Evolutionary conservation across 2,329 filamentous ascomycete species (phyloP).

Genomic region (Calonectria pteridis): DNA sequence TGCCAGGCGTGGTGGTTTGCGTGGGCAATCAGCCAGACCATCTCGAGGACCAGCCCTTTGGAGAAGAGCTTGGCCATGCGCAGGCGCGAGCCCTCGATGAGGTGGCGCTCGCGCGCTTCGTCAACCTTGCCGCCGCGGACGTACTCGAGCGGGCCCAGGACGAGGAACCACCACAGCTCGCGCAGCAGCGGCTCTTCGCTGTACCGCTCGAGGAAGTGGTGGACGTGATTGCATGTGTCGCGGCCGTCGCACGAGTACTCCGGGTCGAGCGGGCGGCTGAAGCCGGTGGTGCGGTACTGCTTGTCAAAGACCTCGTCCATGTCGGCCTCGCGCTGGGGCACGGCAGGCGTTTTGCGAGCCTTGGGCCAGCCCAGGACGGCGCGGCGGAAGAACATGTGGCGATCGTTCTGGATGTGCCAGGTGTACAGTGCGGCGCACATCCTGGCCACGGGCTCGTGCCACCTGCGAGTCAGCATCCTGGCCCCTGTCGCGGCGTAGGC

Average conservation of each 20-base stretch:
- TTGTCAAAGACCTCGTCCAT: conserved; percentile 49
- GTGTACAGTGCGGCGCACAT: conserved; percentile 49
- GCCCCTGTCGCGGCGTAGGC: conserved; percentile 40
- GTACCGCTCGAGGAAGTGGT: conserved; percentile 16
- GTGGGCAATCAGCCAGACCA: conserved; percentile 42
- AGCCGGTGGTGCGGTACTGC: conserved; percentile 43
- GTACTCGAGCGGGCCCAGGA: conserved; percentile 32
- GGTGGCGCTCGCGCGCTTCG: conserved; percentile 21
- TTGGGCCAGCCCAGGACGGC: conserved; percentile 46
- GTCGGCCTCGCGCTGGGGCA: conserved; percentile 43
- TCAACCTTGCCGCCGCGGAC: conserved; percentile 31
- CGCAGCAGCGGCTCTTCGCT: conserved; percentile 29
- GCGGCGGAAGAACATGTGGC: conserved; percentile 49
- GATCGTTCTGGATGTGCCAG: conserved; percentile 50
- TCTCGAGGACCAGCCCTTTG: conserved; percentile 33
- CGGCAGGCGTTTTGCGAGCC: conserved; percentile 42
- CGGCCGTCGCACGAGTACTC: conserved; percentile 32
- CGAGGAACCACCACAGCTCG: conserved; percentile 36
- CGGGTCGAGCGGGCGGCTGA: conserved; percentile 36
- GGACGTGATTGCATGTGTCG: conserved; percentile 35
- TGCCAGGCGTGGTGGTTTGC: conserved; percentile 46
- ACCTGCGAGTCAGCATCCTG: conserved; percentile 47
- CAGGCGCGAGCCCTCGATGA: conserved; percentile 34
- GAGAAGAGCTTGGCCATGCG: conserved; percentile 42
- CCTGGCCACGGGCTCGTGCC: conserved; percentile 48